Evolutionary conservation across 2,329 filamentous ascomycete genomes (phyloP), one percentile per base, ranked within the genome.

Genomic region (Eutypella sp.): DNA sequence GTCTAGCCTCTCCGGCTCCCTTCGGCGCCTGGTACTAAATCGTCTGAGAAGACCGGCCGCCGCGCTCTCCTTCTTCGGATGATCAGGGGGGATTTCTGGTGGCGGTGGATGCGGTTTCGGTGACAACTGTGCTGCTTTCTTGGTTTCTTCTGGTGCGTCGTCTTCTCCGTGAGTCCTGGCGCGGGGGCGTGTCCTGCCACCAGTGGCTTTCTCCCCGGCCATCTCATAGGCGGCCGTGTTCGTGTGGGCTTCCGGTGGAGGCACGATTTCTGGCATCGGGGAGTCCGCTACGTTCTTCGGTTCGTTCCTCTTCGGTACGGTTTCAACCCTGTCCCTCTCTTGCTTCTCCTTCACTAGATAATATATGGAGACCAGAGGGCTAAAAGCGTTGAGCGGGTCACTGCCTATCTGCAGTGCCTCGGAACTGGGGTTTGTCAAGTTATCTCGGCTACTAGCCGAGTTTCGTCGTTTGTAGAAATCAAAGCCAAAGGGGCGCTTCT

Each of bases 381-480:
- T 92, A 64, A 88, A 99, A 4, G 93, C 93, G 64, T 97, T 97
- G 47, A 95, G 71, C 1, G 93, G 91, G 60, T 99, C 93, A 46
- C 79, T 81, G 10, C 90, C 90, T 27, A 92, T 71, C 53, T 89
- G 83, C 16, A 97, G 75, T 4, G 86, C 87, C 64, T 99, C 93
- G 1, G 83, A 81, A 42, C 92, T 97, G n/a, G 88, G 85, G 1
- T 84, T 85, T 5, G 78, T 81, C 52, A 99, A 72, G 3, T 90
- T 96, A 62, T 97, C 93, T 54, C 88, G 82, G 66, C 93, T 97
- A 44, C 81, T 89, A 36, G 83, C 85, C 1, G 92, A 97, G 62
- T 91, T 96, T 48, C 91, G 81, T 54, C 93, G 79, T 69, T 96
- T 96, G 70, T 97, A 99, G 61, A 99, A 97, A 62, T 96, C 92